Percentiles rank a stretch among this genome's conserved stretches.
phyloP scores from a whole-genome alignment of 441 rosid species.

The Mallotus repandus region DNA sequence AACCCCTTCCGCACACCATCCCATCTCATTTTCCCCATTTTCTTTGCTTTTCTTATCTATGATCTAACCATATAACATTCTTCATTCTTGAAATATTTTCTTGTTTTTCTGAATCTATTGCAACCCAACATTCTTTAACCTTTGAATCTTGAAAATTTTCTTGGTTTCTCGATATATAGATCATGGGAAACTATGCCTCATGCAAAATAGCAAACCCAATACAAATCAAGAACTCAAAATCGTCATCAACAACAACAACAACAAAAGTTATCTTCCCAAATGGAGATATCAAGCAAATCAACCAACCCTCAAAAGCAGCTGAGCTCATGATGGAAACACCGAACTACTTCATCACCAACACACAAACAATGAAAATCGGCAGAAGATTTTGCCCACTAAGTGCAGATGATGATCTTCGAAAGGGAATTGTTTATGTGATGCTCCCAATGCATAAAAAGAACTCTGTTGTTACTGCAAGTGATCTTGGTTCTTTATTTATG shows the following conservation, averaged over 20 bases:
- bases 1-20: background rate
- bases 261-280: constrained; percentile 53
- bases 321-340: constrained; percentile 85
- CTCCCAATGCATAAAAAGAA: constrained; percentile 62
- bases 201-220: constrained; percentile 41
- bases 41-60: background rate
- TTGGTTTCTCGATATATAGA: background rate
- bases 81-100: background rate
- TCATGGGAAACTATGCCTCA: constrained; percentile 72
- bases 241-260: constrained; percentile 40
- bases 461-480: constrained; percentile 52
- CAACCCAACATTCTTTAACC: background rate
- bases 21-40: background rate
- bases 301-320: constrained; percentile 57
- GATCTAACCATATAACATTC: no score
- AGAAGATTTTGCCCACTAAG: constrained; percentile 53
- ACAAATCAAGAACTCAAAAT: constrained; percentile 24
- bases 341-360: constrained; percentile 58
- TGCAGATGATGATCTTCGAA: constrained; percentile 67
- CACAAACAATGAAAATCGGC: constrained; percentile 52
- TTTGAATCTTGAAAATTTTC: background rate
- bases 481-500: constrained; percentile 51
- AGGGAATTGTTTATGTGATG: constrained; percentile 51
- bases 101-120: background rate
- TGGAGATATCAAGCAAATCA: constrained; percentile 54